Evolutionary conservation across 2,329 filamentous ascomycete genomes (phyloP).

Genomic region (Fusarium tjaetaba): DNA sequence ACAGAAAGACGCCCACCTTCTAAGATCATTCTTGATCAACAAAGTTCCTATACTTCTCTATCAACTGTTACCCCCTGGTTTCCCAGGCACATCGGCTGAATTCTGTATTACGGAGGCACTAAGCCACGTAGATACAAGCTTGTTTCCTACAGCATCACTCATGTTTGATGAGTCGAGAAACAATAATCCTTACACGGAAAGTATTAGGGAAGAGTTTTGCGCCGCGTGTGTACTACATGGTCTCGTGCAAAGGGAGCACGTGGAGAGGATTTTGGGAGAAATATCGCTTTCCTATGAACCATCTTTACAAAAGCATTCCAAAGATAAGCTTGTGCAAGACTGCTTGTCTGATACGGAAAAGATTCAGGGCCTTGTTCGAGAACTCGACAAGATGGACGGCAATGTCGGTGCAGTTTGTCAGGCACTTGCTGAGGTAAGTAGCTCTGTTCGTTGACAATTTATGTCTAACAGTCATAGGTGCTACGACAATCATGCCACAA

Average conservation of each 20-base stretch:
- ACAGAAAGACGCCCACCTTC: slow-evolving; percentile 70
- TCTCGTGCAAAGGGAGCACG: slow-evolving; percentile 80
- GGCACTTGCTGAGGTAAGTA: slow-evolving; percentile 74
- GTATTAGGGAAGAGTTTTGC: slow-evolving; percentile 77
- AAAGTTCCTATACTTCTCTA: slow-evolving; percentile 66
- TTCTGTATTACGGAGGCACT: slow-evolving; percentile 78
- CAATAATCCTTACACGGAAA: slow-evolving; percentile 67
- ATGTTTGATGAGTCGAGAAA: slow-evolving; percentile 70
- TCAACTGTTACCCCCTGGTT: slow-evolving; percentile 70
- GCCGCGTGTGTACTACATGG: slow-evolving; percentile 90
- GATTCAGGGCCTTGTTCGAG: slow-evolving; percentile 78
- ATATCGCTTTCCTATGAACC: slow-evolving; percentile 83
- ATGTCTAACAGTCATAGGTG: slow-evolving; percentile 57
- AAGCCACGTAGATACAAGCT: slow-evolving; percentile 81
- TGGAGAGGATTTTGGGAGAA: slow-evolving; percentile 84
- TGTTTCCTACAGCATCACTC: slow-evolving; percentile 70
- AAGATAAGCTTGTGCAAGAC: slow-evolving; percentile 80
- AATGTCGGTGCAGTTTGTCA: slow-evolving; percentile 88
- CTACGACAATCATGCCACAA: slow-evolving; percentile 74
- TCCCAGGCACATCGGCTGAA: slow-evolving; percentile 77
- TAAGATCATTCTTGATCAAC: slow-evolving; percentile 87
- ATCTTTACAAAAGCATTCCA: slow-evolving; percentile 76
- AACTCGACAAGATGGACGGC: slow-evolving; percentile 89
- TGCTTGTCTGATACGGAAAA: slow-evolving; percentile 81
- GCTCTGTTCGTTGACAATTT: neutral